Evolutionary conservation across 116 monocot species (phyloP).

Genomic region (Papilionanthe hybrid): DNA sequence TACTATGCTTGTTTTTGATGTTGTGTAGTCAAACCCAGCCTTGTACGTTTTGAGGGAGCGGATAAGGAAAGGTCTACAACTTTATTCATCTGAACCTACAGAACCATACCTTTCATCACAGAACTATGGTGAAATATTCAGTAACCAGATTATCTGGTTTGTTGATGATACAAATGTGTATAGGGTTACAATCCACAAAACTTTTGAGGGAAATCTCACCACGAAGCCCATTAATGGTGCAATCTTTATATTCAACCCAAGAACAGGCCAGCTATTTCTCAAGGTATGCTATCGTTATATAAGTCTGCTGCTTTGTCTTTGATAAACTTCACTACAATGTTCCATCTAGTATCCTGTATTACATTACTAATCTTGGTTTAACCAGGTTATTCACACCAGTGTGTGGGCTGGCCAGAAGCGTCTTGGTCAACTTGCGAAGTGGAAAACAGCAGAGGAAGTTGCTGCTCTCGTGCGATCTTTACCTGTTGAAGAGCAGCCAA

Average conservation of each 20-base stretch:
- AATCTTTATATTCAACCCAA: conserved; percentile 96
- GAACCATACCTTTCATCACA: conserved; percentile 95
- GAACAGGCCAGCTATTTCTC: conserved; percentile 92
- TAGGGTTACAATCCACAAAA: conserved; percentile 58
- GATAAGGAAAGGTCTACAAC: conserved; percentile 93
- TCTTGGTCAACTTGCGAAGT: conserved; percentile 97
- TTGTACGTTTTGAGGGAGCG: conserved; percentile 73
- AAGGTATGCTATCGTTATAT: conserved; percentile 40
- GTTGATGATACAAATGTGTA: conserved; percentile 66
- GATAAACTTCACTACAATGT: not conserved
- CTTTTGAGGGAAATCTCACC: conserved; percentile 74
- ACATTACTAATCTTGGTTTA: not conserved
- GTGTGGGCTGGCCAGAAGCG: conserved; percentile 99
- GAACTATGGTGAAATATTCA: conserved; percentile 66
- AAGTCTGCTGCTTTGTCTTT: not conserved
- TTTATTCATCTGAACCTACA: conserved; percentile 97
- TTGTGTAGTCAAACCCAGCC: conserved; percentile 83
- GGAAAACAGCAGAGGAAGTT: conserved; percentile 78
- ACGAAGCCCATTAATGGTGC: conserved; percentile 99
- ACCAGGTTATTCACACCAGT: conserved; percentile 97
- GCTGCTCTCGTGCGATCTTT: conserved; percentile 60
- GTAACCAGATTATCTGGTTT: conserved; percentile 67
- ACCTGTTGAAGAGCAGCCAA: conserved; percentile 94
- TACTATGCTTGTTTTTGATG: conserved; percentile 3
- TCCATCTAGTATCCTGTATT: not conserved